These are phyloP conservation scores for Colletotrichum aenigma DNA, from an alignment of 2,329 filamentous ascomycete species.

Conservation along the genomic window DNA sequence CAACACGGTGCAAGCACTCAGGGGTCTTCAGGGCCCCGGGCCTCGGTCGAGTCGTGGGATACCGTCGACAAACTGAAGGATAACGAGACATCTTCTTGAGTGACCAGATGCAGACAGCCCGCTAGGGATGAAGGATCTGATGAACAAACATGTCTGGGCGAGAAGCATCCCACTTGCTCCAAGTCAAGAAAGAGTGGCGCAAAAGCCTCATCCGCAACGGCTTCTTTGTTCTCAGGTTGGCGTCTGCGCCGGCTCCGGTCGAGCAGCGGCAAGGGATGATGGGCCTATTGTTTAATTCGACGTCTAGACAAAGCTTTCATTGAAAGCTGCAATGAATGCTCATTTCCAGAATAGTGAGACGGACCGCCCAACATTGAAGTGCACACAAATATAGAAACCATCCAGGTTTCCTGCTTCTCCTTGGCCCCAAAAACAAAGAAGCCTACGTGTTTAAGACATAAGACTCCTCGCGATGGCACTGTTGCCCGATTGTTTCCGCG, in stretches of 20 bases:
- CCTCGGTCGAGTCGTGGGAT: not conserved
- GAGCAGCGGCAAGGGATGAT: not conserved
- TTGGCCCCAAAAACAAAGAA: not conserved
- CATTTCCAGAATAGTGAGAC: not conserved
- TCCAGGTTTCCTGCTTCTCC: not conserved
- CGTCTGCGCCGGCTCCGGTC: not conserved
- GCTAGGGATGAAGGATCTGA: not conserved
- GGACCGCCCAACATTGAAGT: not conserved
- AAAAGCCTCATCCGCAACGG: not conserved
- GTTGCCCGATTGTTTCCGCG: not conserved
- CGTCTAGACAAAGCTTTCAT: not conserved
- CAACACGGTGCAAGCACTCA: not conserved
- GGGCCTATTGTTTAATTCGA: not conserved
- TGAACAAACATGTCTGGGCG: not conserved
- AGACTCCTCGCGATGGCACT: not conserved
- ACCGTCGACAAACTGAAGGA: slow-evolving; percentile 2
- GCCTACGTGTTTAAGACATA: not conserved
- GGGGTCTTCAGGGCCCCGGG: not conserved
- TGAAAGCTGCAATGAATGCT: not conserved
- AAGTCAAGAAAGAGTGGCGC: not conserved
- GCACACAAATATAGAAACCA: not conserved
- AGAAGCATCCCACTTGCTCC: not conserved
- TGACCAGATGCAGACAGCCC: too few relatives aligned
- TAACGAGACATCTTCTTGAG: not conserved
- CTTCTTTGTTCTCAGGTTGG: not conserved